Evolutionary conservation across 768 basidiomycete species (phyloP), one percentile per base, ranked within the genome.

Genomic region (Lentinula sp.): DNA sequence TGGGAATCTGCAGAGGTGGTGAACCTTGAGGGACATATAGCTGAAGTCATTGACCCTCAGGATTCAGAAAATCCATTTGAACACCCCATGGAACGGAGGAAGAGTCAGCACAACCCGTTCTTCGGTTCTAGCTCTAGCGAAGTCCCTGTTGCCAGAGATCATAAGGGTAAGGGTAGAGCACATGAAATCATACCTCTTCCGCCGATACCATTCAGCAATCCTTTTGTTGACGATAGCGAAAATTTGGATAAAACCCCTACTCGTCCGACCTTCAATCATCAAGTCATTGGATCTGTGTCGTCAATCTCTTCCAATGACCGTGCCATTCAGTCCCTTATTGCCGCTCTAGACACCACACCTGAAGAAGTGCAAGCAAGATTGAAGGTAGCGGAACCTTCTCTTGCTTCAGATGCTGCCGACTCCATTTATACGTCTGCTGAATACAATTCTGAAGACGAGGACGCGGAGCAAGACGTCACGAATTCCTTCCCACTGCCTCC

Each of bases 1-100:
- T 90, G 88, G 88, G 83, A 90, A 70, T 85, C 84, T 7, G 87
- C 87, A 3, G 84, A 88, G 66, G 84, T 88, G 18, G 64, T 87
- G 55, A 73, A 81, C 59, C 74, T 73, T 50, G 77, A 80, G 36
- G 73, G 69, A 35, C 70, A 71, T 48, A 55, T 67, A 1, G 69
- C 69, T 15, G 72, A 76, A 61, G 62, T 72, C 35, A 64, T 72
- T 49, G 69, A 76, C 51, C 75, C 78, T 18, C 68, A 66, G 15
- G 72, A 73, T 13, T 66, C 56, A 39, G 57, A 64, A 62, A 73
- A 64, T 57, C 62, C 68, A 6, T 69, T 68, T 32, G 62, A 62
- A n/a, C 39, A 54, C 4, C 58, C 65, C 45, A 67, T 64, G 43
- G 69, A 75, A 63, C 66, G 71, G 28, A 69, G 78, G 43, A 78